A percentile compares a stretch with the other conserved stretches of the same genome.
These are phyloP conservation scores for Syzygium aqueum DNA, from an alignment of 345 rosid genomes.

Conservation along the genomic window DNA sequence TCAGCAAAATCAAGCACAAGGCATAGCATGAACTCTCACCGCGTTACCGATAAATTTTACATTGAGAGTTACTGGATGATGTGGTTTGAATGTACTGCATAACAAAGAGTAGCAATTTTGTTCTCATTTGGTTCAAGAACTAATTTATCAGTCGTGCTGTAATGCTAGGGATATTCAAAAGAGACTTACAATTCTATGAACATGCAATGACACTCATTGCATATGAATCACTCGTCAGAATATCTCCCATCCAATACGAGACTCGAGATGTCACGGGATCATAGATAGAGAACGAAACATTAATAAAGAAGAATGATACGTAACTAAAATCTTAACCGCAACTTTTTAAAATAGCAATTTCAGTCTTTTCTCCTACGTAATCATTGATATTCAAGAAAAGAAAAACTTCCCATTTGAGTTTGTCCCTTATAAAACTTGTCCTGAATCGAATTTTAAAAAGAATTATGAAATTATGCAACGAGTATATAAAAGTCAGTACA, in stretches of 20 bases:
- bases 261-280: background rate
- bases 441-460: background rate
- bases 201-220: background rate
- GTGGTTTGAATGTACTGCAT: background rate
- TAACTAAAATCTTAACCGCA: background rate
- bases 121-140: background rate
- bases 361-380: background rate
- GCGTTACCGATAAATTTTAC: background rate
- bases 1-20: conserved; percentile 18
- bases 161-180: background rate
- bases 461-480: background rate
- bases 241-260: background rate
- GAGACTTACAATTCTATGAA: background rate
- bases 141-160: background rate
- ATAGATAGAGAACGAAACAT: background rate
- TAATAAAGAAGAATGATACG: background rate
- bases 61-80: background rate
- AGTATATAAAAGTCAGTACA: background rate
- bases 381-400: background rate
- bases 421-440: background rate
- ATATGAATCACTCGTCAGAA: background rate
- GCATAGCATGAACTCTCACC: background rate
- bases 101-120: background rate
- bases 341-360: background rate
- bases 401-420: background rate